Base-by-base conservation (phyloP, 192 early-diverging fungal species). In the Oehlia diaphana region DNA sequence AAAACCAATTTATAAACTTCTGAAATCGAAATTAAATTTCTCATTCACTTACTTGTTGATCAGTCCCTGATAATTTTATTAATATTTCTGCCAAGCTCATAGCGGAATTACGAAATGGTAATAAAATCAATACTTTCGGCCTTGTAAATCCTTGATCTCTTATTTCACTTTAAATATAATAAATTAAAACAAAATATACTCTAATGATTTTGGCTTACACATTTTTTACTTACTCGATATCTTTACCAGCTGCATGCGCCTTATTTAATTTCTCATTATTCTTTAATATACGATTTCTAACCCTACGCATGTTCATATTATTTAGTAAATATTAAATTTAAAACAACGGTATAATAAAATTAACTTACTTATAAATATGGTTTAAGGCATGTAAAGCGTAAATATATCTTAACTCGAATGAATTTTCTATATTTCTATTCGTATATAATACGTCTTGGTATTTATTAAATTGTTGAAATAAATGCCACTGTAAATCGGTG, bases 141-240 rank as follows among this genome's bases (percentile, higher is more conserved):
- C 96, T 86, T 7, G 98, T 98, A 71, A 97, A 99, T 44, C 96
- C 97, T 84, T 98, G 97, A 81, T 99, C 98, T 12, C 96, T 91
- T 28, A 92, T 84, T 81, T 99, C 97, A 28, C 91, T 87, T 53
- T 58, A 21, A 21, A 42, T 6, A 21, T 16, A 4, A 58, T 7
- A 21, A 67, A 33, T 39, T 37, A 6, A 26, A 75, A 58, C 63
- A 84, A 82, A 0, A 72, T 44, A 49, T 81, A 44, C 31, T 75
- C 77, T 61, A 63, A 82, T 47, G 7, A 31, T 63, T 37, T 58
- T 12, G 10, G 31, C 76, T 64, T 12, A 64, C 6, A 19, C 26
- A 28, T 28, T 47, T 9, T 62, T 9, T 64, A 69, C 72, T 77
- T 86, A 83, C 81, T 81, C 90, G 39, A 86, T 81, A 23, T 92